phyloP scores from a whole-genome alignment of 257 asterid genomes.

The Striga asiatica region DNA sequence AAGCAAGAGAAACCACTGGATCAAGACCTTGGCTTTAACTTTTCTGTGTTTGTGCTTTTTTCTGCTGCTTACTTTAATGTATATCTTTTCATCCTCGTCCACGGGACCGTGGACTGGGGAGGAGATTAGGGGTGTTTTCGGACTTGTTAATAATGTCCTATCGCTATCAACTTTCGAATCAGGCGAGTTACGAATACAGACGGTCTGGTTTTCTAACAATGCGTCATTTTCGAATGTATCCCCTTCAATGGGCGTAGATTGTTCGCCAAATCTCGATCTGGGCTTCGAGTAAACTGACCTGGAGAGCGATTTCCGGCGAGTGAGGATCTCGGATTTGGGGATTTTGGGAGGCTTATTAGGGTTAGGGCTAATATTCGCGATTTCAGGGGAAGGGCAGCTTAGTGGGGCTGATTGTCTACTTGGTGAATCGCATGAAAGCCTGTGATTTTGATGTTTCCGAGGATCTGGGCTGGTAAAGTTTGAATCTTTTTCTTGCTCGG shows the following conservation, averaged over 20 bases:
- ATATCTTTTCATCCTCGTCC: constrained; percentile 67
- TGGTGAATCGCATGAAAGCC: constrained; percentile 28
- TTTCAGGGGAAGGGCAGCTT: constrained; percentile 53
- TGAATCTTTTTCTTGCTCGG: constrained; percentile 34
- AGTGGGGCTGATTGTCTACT: constrained; percentile 18
- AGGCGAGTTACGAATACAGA: constrained; percentile 39
- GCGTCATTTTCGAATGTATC: constrained; percentile 22
- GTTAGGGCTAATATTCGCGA: constrained; percentile 30
- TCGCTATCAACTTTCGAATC: constrained; percentile 17
- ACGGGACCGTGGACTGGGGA: too few relatives aligned
- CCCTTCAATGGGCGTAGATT: constrained; percentile 31
- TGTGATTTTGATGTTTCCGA: constrained; percentile 25
- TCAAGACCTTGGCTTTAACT: constrained; percentile 43
- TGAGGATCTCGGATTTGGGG: constrained; percentile 39
- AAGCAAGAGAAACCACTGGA: constrained; percentile 57
- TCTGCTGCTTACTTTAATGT: constrained; percentile 51
- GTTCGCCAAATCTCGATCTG: constrained; percentile 86
- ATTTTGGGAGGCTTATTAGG: constrained; percentile 58
- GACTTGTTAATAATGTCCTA: constrained; percentile 29
- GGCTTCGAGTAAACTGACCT: constrained; percentile 59
- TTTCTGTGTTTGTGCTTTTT: constrained; percentile 41
- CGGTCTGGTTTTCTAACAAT: constrained; percentile 18
- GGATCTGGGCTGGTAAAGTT: constrained; percentile 17
- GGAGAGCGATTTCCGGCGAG: constrained; percentile 40
- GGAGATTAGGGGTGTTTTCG: constrained; percentile 47